phyloP scores from a whole-genome alignment of 345 rosid genomes.

The Syzygium oleosum region DNA sequence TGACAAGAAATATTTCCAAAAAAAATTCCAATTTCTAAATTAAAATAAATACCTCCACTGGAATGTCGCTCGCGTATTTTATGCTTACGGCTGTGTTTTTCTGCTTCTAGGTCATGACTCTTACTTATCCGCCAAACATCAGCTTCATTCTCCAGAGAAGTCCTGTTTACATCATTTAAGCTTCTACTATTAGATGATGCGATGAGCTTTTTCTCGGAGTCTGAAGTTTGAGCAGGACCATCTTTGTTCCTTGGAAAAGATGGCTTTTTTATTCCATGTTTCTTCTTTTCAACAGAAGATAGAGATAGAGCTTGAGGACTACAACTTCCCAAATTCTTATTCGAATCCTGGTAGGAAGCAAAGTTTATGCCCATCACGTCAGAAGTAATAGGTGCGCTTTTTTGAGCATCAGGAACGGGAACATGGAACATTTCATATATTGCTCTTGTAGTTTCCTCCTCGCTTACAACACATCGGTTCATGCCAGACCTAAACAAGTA shows the following conservation, averaged over 20 bases:
- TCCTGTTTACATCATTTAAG: constrained; percentile 29
- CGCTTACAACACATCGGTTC: constrained; percentile 63
- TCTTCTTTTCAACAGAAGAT: constrained; percentile 40
- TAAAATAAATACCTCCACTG: constrained; percentile 63
- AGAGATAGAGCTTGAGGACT: constrained; percentile 7
- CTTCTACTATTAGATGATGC: constrained; percentile 28
- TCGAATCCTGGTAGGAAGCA: constrained; percentile 15
- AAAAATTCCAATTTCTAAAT: constrained; percentile 2
- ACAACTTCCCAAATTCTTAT: constrained; percentile 14
- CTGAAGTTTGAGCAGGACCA: constrained; percentile 22
- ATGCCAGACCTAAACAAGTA: constrained; percentile 63
- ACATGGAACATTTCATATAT: constrained; percentile 29
- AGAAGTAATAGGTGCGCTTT: constrained; percentile 26
- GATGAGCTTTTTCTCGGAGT: constrained; percentile 42
- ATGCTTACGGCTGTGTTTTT: constrained; percentile 34
- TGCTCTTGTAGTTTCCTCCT: constrained; percentile 79
- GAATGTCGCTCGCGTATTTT: constrained; percentile 34
- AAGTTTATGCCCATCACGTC: constrained; percentile 14
- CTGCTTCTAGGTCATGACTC: constrained; percentile 25
- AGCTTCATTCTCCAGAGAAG: constrained; percentile 33
- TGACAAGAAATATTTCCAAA: not conserved
- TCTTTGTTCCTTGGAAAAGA: constrained; percentile 15
- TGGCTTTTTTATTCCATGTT: constrained; percentile 38
- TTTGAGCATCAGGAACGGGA: constrained; percentile 36
- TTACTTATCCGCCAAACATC: constrained; percentile 27